Evolutionary conservation across 2,329 filamentous ascomycete species (phyloP).

Genomic region (Cadophora gregata): DNA sequence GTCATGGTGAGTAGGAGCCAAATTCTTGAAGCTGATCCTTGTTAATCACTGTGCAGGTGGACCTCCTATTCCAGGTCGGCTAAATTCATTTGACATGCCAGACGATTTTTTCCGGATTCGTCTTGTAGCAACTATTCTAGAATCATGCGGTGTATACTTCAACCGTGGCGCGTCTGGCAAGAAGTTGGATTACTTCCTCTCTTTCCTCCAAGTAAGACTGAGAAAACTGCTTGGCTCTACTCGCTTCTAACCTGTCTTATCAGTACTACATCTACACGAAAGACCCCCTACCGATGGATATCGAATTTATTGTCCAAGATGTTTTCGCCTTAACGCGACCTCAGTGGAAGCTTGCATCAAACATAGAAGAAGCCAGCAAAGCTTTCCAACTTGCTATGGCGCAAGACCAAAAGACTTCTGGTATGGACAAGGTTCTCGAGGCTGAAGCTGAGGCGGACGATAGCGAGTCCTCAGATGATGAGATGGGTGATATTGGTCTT

Average conservation of each 20-base stretch:
- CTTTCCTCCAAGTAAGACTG: conserved; percentile 78
- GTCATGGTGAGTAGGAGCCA: conserved; percentile 59
- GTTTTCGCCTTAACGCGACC: conserved; percentile 84
- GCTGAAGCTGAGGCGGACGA: conserved; percentile 76
- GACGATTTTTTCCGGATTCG: conserved; percentile 98
- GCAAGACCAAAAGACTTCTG: conserved; percentile 84
- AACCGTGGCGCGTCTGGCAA: conserved; percentile 92
- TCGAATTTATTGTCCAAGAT: conserved; percentile 95
- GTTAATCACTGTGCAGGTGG: conserved; percentile 59
- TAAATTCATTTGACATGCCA: conserved; percentile 81
- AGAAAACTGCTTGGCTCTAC: conserved; percentile 19
- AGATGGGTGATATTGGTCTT: conserved; percentile 62
- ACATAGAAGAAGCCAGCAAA: conserved; percentile 80
- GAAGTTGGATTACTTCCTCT: conserved; percentile 96
- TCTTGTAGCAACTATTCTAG: conserved; percentile 84
- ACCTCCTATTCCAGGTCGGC: conserved; percentile 77
- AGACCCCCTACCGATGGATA: conserved; percentile 89
- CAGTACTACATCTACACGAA: conserved; percentile 92
- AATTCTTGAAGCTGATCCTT: conserved; percentile 44
- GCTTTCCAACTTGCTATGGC: conserved; percentile 87
- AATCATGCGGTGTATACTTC: conserved; percentile 96
- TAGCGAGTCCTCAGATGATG: conserved; percentile 79
- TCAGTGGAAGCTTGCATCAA: conserved; percentile 87
- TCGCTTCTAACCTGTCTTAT: conserved; percentile 47
- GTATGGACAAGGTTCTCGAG: conserved; percentile 71